Conservation (phyloP, 768 basidiomycete species). For the Hemileccinum impolitum region DNA sequence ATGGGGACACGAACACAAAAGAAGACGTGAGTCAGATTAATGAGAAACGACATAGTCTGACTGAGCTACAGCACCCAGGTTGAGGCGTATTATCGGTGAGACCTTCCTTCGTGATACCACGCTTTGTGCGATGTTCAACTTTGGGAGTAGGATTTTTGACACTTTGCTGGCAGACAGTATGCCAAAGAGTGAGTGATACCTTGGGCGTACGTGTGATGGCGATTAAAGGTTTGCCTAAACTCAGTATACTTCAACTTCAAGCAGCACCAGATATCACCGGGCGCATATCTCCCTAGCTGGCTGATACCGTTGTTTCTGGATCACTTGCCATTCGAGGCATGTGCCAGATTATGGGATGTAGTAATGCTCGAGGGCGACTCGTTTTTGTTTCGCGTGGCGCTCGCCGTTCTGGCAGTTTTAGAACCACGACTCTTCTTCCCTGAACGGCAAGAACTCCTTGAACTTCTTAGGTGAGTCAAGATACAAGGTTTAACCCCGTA, state of each 20-base stretch:
- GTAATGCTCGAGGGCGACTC: conserved; percentile 85
- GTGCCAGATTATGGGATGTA: conserved; percentile 88
- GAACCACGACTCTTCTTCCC: conserved; percentile 90
- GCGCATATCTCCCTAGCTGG: conserved; percentile 83
- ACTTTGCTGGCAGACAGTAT: conserved; percentile 88
- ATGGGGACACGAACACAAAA: conserved; percentile 61
- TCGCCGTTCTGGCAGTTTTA: conserved; percentile 79
- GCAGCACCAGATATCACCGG: conserved; percentile 85
- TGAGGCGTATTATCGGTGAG: conserved; percentile 86
- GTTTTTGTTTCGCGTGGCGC: conserved; percentile 79
- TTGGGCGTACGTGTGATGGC: background rate
- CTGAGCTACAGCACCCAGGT: conserved; percentile 47
- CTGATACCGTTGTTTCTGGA: conserved; percentile 75
- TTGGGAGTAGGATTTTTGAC: conserved; percentile 72
- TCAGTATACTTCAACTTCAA: conserved; percentile 93
- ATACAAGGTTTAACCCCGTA: conserved; percentile 1
- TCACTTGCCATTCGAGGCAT: conserved; percentile 88
- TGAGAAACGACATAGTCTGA: conserved; percentile 23
- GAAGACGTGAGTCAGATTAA: conserved; percentile 65
- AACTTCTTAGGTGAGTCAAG: conserved; percentile 61
- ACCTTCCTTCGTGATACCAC: background rate
- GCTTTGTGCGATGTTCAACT: conserved; percentile 12
- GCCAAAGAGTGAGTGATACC: conserved; percentile 71
- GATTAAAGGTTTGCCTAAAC: background rate
- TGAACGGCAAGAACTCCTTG: conserved; percentile 71